These are phyloP conservation scores for Populus simonii DNA, from an alignment of 345 rosid genomes.

Conservation along the genomic window DNA sequence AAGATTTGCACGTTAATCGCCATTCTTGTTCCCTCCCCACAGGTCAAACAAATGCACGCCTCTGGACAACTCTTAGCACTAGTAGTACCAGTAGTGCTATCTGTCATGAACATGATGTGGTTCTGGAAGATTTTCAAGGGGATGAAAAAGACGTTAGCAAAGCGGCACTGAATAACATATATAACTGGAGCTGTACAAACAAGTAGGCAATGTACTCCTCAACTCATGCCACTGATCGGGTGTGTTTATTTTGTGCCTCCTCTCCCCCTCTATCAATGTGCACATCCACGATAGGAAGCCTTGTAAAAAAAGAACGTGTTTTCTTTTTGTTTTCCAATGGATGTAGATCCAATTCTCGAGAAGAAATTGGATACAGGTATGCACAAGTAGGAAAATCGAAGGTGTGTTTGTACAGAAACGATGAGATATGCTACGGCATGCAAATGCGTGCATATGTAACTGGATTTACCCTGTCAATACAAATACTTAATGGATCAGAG, in stretches of 20 bases:
- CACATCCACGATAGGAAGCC: background rate
- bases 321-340: background rate
- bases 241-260: background rate
- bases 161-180: conserved; percentile 33
- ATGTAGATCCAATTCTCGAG: background rate
- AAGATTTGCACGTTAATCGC: background rate
- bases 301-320: background rate
- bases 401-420: background rate
- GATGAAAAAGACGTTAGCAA: conserved; percentile 63
- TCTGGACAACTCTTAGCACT: conserved; percentile 56
- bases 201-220: background rate
- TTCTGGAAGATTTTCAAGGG: conserved; percentile 78
- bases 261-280: background rate
- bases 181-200: background rate
- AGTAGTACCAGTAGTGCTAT: conserved; percentile 55
- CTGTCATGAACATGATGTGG: conserved; percentile 82
- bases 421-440: background rate
- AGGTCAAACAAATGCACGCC: conserved; percentile 60
- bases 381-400: background rate
- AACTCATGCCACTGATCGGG: background rate
- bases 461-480: background rate
- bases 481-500: background rate
- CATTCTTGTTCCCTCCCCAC: conserved; percentile 3
- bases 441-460: background rate
- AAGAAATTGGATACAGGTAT: background rate